A percentile compares a stretch with the other conserved stretches of the same genome.
phyloP scores from a whole-genome alignment of 2,329 filamentous ascomycete species.

The Ophioceras dolichostomum region DNA sequence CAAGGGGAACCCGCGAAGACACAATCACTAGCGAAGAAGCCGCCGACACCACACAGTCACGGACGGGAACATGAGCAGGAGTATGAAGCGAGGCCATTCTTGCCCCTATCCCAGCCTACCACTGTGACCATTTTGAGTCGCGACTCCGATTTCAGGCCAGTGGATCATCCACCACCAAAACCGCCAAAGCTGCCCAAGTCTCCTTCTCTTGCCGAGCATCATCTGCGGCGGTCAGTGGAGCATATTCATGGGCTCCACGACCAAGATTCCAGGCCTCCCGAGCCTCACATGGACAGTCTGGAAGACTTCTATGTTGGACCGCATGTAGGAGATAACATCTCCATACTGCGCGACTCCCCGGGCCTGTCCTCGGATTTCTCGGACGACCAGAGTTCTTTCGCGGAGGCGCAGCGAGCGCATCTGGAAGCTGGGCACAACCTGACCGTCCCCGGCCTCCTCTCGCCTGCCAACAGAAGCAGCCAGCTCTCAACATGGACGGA shows the following conservation, averaged over 20 bases:
- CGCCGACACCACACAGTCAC: neutral
- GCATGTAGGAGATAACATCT: constrained; percentile 19
- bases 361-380: constrained; percentile 18
- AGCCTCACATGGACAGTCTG: constrained; percentile 12
- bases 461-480: constrained; percentile 34
- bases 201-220: no score
- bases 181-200: no score
- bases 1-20: no score
- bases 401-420: constrained; percentile 16
- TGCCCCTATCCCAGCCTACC: constrained; percentile 26
- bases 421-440: constrained; percentile 31
- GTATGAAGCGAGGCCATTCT: constrained; percentile 27
- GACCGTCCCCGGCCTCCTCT: constrained; percentile 30
- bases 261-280: constrained; percentile 3
- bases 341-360: constrained; percentile 18
- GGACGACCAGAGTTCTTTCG: constrained; percentile 13
- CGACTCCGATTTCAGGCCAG: constrained; percentile 23
- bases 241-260: neutral
- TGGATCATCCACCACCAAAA: no score
- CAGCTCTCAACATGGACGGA: constrained; percentile 50
- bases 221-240: no score
- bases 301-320: constrained; percentile 20
- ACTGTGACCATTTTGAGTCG: constrained; percentile 37
- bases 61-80: constrained; percentile 8
- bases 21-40: no score